Evolutionary conservation across 148 eudicot species (phyloP).

Genomic region (Diospyros lotus): DNA sequence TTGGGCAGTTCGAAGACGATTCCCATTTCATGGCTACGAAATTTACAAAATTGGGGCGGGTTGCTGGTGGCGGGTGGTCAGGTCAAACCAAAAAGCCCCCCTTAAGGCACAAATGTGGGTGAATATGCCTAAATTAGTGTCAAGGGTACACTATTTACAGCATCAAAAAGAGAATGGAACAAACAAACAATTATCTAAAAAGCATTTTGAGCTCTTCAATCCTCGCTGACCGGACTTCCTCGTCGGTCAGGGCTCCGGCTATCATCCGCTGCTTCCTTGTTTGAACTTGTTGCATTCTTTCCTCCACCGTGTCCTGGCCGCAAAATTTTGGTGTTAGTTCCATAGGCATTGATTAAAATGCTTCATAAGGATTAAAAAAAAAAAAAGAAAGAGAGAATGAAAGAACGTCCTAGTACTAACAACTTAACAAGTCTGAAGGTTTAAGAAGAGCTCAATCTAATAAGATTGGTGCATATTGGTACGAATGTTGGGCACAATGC

Average conservation of each 20-base stretch:
- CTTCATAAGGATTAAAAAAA: not conserved
- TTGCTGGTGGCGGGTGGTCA: not conserved
- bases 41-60: not conserved
- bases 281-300: conserved; percentile 60
- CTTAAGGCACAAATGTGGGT: not conserved
- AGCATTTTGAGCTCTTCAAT: conserved; percentile 72
- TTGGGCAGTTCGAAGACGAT: too few species aligned
- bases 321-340: not conserved
- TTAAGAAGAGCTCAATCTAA: too few species aligned
- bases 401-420: too few species aligned
- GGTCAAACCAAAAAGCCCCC: not conserved
- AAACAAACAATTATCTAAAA: conserved; percentile 28
- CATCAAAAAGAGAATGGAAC: not conserved
- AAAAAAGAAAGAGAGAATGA: too few species aligned
- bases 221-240: conserved; percentile 55
- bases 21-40: not conserved
- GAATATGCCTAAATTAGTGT: too few species aligned
- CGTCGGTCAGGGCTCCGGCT: conserved; percentile 64
- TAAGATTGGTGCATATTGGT: too few species aligned
- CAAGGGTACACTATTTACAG: not conserved
- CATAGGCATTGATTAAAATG: not conserved
- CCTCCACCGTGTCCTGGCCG: conserved; percentile 56
- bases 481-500: too few species aligned
- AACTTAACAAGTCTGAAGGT: too few species aligned
- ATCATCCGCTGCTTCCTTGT: conserved; percentile 61